phyloP scores from a whole-genome alignment of 805 yeast genomes.

The Candida berthetii region DNA sequence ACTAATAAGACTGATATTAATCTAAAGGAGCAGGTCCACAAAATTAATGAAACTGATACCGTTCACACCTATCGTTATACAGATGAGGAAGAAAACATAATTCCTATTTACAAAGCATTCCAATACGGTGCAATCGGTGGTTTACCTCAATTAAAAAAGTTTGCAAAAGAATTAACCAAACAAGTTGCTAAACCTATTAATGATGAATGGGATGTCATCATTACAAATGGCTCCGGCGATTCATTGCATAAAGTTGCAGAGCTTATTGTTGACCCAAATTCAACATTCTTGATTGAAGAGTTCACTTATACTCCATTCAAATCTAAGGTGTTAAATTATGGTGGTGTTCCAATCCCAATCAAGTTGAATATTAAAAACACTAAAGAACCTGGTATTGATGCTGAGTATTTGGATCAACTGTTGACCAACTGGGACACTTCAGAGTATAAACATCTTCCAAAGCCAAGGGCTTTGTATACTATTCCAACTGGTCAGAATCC shows the following conservation, averaged over 20 bases:
- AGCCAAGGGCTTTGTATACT: slow-evolving; percentile 54
- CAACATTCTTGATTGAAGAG: slow-evolving; percentile 55
- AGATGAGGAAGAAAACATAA: neutral
- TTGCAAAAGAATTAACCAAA: slow-evolving; percentile 39
- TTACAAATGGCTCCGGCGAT: slow-evolving; percentile 50
- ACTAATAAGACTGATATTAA: slow-evolving; percentile 1
- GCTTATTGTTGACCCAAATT: slow-evolving; percentile 43
- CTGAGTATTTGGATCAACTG: slow-evolving; percentile 39
- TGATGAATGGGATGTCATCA: slow-evolving; percentile 35
- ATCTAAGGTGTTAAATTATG: slow-evolving; percentile 36
- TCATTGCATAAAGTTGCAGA: slow-evolving; percentile 44
- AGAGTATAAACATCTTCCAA: slow-evolving; percentile 33
- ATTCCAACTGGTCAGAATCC: slow-evolving; percentile 62
- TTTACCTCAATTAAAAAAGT: slow-evolving; percentile 48
- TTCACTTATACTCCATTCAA: slow-evolving; percentile 60
- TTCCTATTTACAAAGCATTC: slow-evolving; percentile 60
- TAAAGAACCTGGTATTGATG: slow-evolving; percentile 18
- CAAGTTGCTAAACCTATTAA: slow-evolving; percentile 37
- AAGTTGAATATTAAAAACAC: slow-evolving; percentile 28
- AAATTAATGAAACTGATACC: too few relatives aligned
- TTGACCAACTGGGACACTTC: slow-evolving; percentile 37
- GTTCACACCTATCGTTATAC: neutral
- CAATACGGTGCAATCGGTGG: slow-evolving; percentile 87
- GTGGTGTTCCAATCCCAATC: slow-evolving; percentile 40
- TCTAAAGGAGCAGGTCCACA: neutral